phyloP scores from a whole-genome alignment of 2,329 filamentous ascomycete species.

The Penicillium aurantiogriseum region DNA sequence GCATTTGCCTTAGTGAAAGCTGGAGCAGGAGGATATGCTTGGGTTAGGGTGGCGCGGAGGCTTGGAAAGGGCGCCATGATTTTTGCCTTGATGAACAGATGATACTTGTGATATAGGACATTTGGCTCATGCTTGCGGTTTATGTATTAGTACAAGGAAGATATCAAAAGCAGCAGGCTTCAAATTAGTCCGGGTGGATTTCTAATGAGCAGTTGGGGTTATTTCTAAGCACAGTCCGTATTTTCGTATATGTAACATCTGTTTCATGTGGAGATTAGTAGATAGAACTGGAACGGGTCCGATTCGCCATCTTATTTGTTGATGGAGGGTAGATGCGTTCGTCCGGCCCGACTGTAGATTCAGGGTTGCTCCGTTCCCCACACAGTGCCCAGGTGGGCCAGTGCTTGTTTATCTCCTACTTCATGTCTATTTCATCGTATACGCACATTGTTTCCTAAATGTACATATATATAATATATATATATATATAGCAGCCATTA shows the following conservation, averaged over 20 bases:
- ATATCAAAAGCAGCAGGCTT: too few relatives aligned
- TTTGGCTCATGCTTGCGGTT: too few relatives aligned
- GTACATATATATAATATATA: not conserved
- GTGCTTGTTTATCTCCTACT: not conserved
- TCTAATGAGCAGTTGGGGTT: not conserved
- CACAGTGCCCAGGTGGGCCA: not conserved
- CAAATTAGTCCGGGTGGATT: too few relatives aligned
- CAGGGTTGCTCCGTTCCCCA: not conserved
- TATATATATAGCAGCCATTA: not conserved
- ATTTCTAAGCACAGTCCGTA: not conserved
- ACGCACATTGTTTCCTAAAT: not conserved
- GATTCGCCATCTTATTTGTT: not conserved
- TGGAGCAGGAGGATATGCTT: too few relatives aligned
- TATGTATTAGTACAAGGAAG: too few relatives aligned
- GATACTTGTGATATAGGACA: too few relatives aligned
- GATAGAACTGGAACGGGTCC: not conserved
- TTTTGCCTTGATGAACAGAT: too few relatives aligned
- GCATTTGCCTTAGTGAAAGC: too few relatives aligned
- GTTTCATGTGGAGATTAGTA: not conserved
- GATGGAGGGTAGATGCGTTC: too few relatives aligned
- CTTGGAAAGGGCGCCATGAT: too few relatives aligned
- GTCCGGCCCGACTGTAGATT: not conserved
- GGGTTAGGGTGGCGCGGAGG: too few relatives aligned
- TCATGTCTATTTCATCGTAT: not conserved
- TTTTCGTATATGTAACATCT: not conserved